Conservation (phyloP, 2,329 filamentous ascomycete species). For the Westerdykella sp. region DNA sequence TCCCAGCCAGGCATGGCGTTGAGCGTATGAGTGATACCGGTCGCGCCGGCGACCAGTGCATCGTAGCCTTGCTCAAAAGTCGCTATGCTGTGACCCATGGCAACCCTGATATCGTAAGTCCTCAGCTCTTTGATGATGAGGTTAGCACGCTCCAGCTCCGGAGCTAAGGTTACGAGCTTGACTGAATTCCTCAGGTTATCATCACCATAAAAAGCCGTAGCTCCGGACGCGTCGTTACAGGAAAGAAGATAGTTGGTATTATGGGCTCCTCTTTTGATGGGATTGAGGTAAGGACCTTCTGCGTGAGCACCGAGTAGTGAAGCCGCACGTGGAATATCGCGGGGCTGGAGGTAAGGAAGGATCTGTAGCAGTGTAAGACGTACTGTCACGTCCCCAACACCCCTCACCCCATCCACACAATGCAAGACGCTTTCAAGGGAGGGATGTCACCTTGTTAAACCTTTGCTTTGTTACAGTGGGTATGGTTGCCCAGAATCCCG, state of each 20-base stretch:
- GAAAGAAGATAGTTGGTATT: constrained; percentile 41
- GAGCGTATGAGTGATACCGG: constrained; percentile 49
- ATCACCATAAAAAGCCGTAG: constrained; percentile 43
- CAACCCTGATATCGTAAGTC: constrained; percentile 40
- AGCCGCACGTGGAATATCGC: constrained; percentile 40
- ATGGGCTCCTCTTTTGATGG: constrained; percentile 51
- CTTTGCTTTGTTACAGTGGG: constrained; percentile 45
- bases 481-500: constrained; percentile 50
- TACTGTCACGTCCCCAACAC: not conserved
- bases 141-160: constrained; percentile 43
- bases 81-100: constrained; percentile 48
- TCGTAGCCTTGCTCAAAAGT: constrained; percentile 42
- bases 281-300: constrained; percentile 52
- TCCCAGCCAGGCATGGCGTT: constrained; percentile 50
- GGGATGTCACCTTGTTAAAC: constrained; percentile 39
- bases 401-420: not conserved
- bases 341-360: constrained; percentile 44
- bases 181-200: constrained; percentile 37
- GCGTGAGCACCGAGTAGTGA: constrained; percentile 51
- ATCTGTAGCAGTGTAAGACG: constrained; percentile 30
- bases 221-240: constrained; percentile 23
- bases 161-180: constrained; percentile 49
- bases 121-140: constrained; percentile 41
- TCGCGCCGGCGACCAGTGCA: constrained; percentile 46
- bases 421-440: not conserved